Evolutionary conservation across 805 yeast genomes (phyloP).

Genomic region (Wickerhamiella azymoides): DNA sequence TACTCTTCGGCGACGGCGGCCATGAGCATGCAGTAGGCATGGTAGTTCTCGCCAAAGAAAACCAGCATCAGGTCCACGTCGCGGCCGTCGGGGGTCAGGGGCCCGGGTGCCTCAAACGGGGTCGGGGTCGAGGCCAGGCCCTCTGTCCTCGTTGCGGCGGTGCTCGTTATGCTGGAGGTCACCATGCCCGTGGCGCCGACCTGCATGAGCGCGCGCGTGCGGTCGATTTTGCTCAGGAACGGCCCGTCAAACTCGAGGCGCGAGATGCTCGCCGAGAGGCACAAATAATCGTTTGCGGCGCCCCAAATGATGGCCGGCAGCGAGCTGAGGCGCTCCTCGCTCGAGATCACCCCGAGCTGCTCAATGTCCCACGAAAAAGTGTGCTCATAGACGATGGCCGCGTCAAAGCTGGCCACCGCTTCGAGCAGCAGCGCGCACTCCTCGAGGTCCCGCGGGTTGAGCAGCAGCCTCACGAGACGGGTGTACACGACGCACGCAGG

Average conservation of each 20-base stretch:
- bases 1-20: neutral
- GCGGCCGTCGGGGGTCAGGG: neutral
- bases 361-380: neutral
- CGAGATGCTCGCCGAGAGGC: neutral
- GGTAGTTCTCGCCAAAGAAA: neutral
- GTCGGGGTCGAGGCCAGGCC: too few relatives aligned
- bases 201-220: neutral
- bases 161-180: too few relatives aligned
- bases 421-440: neutral
- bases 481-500: conserved; percentile 3
- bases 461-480: neutral
- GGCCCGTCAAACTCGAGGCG: neutral
- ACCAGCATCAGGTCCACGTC: neutral
- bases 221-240: neutral
- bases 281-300: neutral
- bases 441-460: neutral
- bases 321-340: neutral
- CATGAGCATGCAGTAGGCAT: neutral
- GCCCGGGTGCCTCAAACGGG: neutral
- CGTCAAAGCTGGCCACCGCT: neutral
- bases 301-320: neutral
- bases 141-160: too few relatives aligned
- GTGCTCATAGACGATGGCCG: neutral
- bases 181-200: neutral
- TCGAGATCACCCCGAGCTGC: neutral